Percentiles rank a stretch among this genome's conserved stretches.
Conservation (phyloP, 805 yeast genomes). For the Ogataea nitratoaversa region DNA sequence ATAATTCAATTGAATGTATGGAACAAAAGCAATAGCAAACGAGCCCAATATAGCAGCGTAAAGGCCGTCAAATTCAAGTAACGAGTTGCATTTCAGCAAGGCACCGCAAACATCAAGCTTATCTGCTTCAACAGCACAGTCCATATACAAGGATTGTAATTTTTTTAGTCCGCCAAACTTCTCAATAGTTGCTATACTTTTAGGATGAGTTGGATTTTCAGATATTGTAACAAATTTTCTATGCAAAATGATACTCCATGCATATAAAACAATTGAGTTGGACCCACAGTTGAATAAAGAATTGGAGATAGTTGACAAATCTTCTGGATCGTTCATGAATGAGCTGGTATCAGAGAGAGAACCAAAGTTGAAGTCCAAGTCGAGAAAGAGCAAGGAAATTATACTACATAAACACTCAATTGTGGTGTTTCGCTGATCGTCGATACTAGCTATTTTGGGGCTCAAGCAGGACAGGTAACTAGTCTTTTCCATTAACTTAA, state of each 20-base stretch:
- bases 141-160: constrained; percentile 25
- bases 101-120: constrained; percentile 42
- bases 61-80: constrained; percentile 45
- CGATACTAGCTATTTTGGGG: constrained; percentile 24
- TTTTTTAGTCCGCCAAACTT: constrained; percentile 15
- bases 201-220: constrained; percentile 26
- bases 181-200: constrained; percentile 16
- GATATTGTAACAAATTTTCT: constrained; percentile 43
- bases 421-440: constrained; percentile 18
- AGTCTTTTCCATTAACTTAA: constrained; percentile 39
- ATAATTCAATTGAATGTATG: constrained; percentile 45
- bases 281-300: constrained; percentile 27
- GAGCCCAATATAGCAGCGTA: constrained; percentile 48
- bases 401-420: constrained; percentile 47
- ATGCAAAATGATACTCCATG: constrained; percentile 63
- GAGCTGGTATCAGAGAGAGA: constrained; percentile 35
- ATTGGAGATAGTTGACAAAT: constrained; percentile 26
- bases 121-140: constrained; percentile 37
- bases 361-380: constrained; percentile 48
- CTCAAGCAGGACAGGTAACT: constrained; percentile 14
- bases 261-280: constrained; percentile 51
- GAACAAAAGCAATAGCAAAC: constrained; percentile 42
- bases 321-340: constrained; percentile 39
- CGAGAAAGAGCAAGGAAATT: constrained; percentile 49
- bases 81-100: constrained; percentile 36